A percentile compares a stretch with the other conserved stretches of the same genome.
Evolutionary conservation across 345 rosid species (phyloP).

Genomic region (Corchorus capsularis): DNA sequence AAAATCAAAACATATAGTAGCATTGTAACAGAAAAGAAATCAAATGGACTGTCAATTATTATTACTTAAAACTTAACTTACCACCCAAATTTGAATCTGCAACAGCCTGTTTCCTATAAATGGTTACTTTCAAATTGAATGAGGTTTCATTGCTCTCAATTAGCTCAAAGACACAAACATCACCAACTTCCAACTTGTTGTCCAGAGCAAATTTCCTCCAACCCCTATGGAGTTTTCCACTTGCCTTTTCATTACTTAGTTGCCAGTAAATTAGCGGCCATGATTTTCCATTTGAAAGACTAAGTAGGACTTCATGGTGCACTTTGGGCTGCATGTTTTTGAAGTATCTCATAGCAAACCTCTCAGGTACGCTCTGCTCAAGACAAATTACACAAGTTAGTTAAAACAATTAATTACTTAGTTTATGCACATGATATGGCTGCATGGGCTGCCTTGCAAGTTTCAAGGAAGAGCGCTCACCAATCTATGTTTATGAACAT

Average conservation of each 20-base stretch:
- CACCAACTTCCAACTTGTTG: conserved; percentile 16
- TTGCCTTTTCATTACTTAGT: not conserved
- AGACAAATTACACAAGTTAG: not conserved
- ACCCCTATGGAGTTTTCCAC: not conserved
- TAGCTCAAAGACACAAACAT: conserved; percentile 22
- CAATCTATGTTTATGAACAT: not conserved
- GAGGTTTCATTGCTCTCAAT: not conserved
- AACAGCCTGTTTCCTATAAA: conserved; percentile 6
- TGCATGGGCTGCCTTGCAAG: not conserved
- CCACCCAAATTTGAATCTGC: not conserved
- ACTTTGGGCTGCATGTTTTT: not conserved
- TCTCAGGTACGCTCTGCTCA: not conserved
- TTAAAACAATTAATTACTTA: conserved; percentile 3
- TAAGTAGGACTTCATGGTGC: not conserved
- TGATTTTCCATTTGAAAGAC: conserved; percentile 12
- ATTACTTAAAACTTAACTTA: not conserved
- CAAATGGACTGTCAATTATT: not conserved
- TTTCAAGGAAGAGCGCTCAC: conserved; percentile 3
- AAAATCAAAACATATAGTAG: not conserved
- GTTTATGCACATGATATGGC: no score
- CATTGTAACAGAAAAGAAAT: not conserved
- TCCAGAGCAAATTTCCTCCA: conserved; percentile 19
- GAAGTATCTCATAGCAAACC: not conserved
- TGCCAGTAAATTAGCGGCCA: not conserved
- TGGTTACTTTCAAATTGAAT: conserved; percentile 22